A percentile compares a stretch with the other conserved stretches of the same genome.
Evolutionary conservation across 805 yeast species (phyloP).

Genomic region (Candida insectalens): DNA sequence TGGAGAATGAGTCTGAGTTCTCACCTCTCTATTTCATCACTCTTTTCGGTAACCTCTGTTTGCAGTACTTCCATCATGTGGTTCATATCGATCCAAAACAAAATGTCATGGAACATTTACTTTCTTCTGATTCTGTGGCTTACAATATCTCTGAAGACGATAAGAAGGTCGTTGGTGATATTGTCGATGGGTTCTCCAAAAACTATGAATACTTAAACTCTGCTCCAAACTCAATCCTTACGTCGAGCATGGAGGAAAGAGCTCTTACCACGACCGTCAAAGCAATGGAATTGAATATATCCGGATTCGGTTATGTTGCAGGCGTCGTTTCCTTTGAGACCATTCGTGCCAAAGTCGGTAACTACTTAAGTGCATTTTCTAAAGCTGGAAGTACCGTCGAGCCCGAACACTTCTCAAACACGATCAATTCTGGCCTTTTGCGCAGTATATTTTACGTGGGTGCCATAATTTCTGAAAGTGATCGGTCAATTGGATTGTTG

Average conservation of each 20-base stretch:
- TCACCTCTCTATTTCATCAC: slow-evolving; percentile 21
- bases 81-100: slow-evolving; percentile 7
- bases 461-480: slow-evolving; percentile 23
- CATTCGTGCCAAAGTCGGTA: slow-evolving; percentile 36
- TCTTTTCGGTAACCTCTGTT: slow-evolving; percentile 14
- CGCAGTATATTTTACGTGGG: slow-evolving; percentile 27
- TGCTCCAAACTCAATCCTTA: slow-evolving; percentile 16
- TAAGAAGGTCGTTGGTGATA: slow-evolving; percentile 8
- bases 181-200: slow-evolving; percentile 10
- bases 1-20: slow-evolving; percentile 17
- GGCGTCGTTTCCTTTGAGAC: slow-evolving; percentile 34
- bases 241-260: slow-evolving; percentile 19
- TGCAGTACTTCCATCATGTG: slow-evolving; percentile 14
- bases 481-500: slow-evolving; percentile 32
- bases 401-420: slow-evolving; percentile 26
- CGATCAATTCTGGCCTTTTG: slow-evolving; percentile 34
- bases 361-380: slow-evolving; percentile 30
- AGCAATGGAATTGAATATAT: slow-evolving; percentile 41
- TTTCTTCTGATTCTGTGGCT: slow-evolving; percentile 7
- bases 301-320: slow-evolving; percentile 43
- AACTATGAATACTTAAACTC: slow-evolving; percentile 14
- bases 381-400: slow-evolving; percentile 34
- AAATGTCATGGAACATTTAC: slow-evolving; percentile 10
- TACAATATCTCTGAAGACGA: slow-evolving; percentile 6
- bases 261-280: slow-evolving; percentile 14